Percentiles rank a stretch among this genome's conserved stretches.
phyloP scores from a whole-genome alignment of 2,329 filamentous ascomycete genomes.

The Diatrype stigma region DNA sequence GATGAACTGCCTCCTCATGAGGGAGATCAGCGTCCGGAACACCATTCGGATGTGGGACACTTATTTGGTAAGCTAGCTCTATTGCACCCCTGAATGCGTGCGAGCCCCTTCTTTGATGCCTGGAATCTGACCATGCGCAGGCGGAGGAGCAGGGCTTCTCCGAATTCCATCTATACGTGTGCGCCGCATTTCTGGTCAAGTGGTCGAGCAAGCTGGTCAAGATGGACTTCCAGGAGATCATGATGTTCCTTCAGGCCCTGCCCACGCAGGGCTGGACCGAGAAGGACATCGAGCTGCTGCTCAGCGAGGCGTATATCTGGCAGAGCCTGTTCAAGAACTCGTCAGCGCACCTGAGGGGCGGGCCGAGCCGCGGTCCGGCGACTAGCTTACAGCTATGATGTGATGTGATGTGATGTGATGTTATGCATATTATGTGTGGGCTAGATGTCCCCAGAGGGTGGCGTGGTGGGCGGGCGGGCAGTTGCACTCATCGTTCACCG shows the following conservation, averaged over 20 bases:
- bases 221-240: constrained; percentile 98
- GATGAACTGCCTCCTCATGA: constrained; percentile 99
- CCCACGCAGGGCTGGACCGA: constrained; percentile 94
- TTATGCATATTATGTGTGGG: background rate
- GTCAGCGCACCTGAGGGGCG: constrained; percentile 74
- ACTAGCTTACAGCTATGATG: constrained; percentile 35
- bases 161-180: constrained; percentile 97
- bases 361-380: constrained; percentile 35
- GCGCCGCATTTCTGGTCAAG: constrained; percentile 94
- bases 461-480: background rate
- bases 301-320: constrained; percentile 98
- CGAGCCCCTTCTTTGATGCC: too few relatives aligned
- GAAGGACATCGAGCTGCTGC: constrained; percentile 91
- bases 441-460: background rate
- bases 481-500: too few relatives aligned
- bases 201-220: constrained; percentile 93
- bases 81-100: too few relatives aligned
- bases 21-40: constrained; percentile 93
- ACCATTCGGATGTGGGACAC: constrained; percentile 99
- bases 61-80: constrained; percentile 69
- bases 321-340: constrained; percentile 95
- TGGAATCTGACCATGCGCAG: constrained; percentile 47
- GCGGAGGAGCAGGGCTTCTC: constrained; percentile 98
- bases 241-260: constrained; percentile 98
- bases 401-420: background rate